phyloP scores from a whole-genome alignment of 1,284 basidiomycete genomes.

The Fomes fomentarius region DNA sequence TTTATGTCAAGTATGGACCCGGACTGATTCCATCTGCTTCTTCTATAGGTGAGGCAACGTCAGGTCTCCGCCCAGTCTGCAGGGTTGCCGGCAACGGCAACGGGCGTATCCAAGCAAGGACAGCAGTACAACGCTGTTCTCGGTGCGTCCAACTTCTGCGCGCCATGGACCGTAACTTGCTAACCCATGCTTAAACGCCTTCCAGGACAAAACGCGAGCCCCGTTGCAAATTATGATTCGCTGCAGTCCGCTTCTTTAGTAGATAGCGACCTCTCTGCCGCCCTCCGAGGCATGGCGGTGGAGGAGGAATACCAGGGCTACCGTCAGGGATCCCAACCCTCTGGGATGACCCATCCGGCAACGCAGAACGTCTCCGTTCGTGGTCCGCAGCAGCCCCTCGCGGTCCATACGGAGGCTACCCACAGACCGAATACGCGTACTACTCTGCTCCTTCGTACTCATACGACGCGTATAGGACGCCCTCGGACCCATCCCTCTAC shows the following conservation, averaged over 20 bases:
- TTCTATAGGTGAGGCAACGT: constrained; percentile 50
- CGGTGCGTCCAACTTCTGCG: constrained; percentile 27
- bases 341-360: constrained; percentile 12
- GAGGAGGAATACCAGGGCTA: constrained; percentile 58
- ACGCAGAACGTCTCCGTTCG: constrained; percentile 33
- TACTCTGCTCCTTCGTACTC: constrained; percentile 55
- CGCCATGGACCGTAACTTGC: constrained; percentile 16
- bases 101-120: constrained; percentile 40
- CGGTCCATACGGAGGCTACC: constrained; percentile 52
- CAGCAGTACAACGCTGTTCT: constrained; percentile 52
- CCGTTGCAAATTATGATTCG: constrained; percentile 42
- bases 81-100: constrained; percentile 24
- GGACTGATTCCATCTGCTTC: constrained; percentile 35
- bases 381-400: constrained; percentile 47
- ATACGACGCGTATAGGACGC: constrained; percentile 56
- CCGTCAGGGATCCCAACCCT: constrained; percentile 28
- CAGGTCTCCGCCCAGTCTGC: constrained; percentile 46
- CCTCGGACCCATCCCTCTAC: constrained; percentile 56
- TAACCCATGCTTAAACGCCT: constrained; percentile 19
- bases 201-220: constrained; percentile 30
- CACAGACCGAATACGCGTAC: constrained; percentile 61
- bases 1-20: constrained; percentile 21
- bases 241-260: constrained; percentile 42
- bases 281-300: constrained; percentile 67
- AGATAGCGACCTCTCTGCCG: constrained; percentile 57